A percentile compares a stretch with the other conserved stretches of the same genome.
Evolutionary conservation across 148 eudicot genomes (phyloP).

Genomic region (Selenicereus undatus): DNA sequence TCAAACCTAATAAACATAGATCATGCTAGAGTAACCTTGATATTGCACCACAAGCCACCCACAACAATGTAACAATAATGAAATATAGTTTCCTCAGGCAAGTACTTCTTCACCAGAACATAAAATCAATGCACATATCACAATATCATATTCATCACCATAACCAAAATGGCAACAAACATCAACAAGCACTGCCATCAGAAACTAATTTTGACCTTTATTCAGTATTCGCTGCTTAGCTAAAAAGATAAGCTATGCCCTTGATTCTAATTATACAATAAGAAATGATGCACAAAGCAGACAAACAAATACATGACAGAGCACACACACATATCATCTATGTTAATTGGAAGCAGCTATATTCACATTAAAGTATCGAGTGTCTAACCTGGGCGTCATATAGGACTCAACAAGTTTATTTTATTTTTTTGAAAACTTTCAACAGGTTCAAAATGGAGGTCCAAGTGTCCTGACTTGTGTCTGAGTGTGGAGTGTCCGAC

Average conservation of each 20-base stretch:
- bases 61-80: not conserved
- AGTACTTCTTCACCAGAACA: not conserved
- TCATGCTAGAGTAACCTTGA: not conserved
- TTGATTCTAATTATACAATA: not conserved
- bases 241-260: not conserved
- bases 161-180: not conserved
- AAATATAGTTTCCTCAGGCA: not conserved
- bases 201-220: not conserved
- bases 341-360: too few relatives aligned
- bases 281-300: not conserved
- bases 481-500: too few relatives aligned
- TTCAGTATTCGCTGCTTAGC: not conserved
- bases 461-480: too few relatives aligned
- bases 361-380: too few relatives aligned
- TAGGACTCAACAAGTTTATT: too few relatives aligned
- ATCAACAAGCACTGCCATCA: not conserved
- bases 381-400: too few relatives aligned
- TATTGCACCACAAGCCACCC: not conserved
- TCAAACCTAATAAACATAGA: not conserved
- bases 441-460: too few relatives aligned
- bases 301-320: not conserved
- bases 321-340: not conserved
- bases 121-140: not conserved
- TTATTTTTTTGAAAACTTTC: too few relatives aligned
- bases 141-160: not conserved